Base-by-base conservation (phyloP, 208 protist genomes). In the Acanthamoeba culbertsoni region DNA sequence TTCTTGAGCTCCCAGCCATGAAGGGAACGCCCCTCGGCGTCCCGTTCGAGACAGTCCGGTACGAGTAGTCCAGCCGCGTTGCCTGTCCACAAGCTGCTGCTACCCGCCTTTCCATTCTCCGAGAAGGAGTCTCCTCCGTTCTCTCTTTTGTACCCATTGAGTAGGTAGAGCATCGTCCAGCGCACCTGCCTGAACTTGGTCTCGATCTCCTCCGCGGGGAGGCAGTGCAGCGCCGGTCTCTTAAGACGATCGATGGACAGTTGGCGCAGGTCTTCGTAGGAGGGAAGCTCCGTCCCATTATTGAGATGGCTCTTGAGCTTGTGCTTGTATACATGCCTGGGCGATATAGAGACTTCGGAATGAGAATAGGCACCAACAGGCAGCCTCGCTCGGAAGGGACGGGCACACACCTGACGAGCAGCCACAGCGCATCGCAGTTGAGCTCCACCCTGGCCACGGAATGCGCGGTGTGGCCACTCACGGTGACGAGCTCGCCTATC, bases 1-100 rank as follows among this genome's bases (percentile, higher is more conserved):
- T 33, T 65, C 35, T 89, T 89, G 4, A 89, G 79, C 79, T 89
- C 79, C 79, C 79, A 89, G 28, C 79, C 79, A 51, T 89, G 79
- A 0, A 89, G 53, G 26, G 79, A 89, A 20, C 45, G 43, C n/a
- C 79, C 79, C 40, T 89, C 79, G 45, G 37, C 51, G 26, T 89
- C 53, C 6, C 28, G 1, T n/a, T 57, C 79, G 28, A 89, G 20
- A 18, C 79, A 89, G 33, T 89, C n/a, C 10, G 79, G 79, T n/a
- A 89, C 45, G 2, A 65, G 45, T 35, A 65, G 1, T 14, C 79
- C 79, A 5, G 51, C 51, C 51, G 37, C 42, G 71, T 20, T 82
- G 42, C 43, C 71, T 12, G 71, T 53, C 68, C 7, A 1, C 68
- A 6, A 37, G 2, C 10, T n/a, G n/a, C 28, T 68, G 28, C 14